Evolutionary conservation across 1,139 yeast genomes (phyloP), one percentile per base, ranked within the genome.

Genomic region (Eremothecium coryli): DNA sequence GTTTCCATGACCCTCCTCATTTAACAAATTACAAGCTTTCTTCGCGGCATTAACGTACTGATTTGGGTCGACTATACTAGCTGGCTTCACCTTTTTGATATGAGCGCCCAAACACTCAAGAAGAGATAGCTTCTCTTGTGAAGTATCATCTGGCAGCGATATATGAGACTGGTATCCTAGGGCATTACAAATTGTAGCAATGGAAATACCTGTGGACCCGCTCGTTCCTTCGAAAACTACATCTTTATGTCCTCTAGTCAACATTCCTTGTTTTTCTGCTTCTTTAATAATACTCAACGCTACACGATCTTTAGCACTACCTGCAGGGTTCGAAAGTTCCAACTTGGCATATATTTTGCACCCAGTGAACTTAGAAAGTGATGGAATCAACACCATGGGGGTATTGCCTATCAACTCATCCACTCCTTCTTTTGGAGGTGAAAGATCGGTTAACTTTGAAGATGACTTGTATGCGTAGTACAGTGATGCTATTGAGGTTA

Each of bases 101-200:
- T 65, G 70, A 0, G 96, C 97, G 2, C 97, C 97, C 26, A 84
- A 67, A 30, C 81, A 69, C 37, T 68, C 67, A 32, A 90, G 64
- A 25, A 90, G 64, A 32, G 72, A 74, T 16, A 90, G 54, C 51
- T 90, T 90, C 48, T 90, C 97, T 2, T 66, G 67, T 0, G 95
- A 80, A 0, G 97, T 90, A 52, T 90, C 98, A 54, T 86, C 93
- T 0, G 97, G 98, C n/a, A 90, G 66, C 38, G 93, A 88, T 20
- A 90, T 90, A 51, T 86, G 95, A 0, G 95, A 82, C 10, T 71
- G 73, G 56, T 88, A 88, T 0, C 98, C 98, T 40, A 82, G 59
- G 0, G 96, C 82, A 46, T 86, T 75, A 42, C 94, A 82, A 16
- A 90, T 68, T 60, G 85, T 73, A 1, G 97, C 95, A 45, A 90